Evolutionary conservation across 495 filamentous ascomycete species (phyloP).

Genomic region (Stereocaulon alpinum): DNA sequence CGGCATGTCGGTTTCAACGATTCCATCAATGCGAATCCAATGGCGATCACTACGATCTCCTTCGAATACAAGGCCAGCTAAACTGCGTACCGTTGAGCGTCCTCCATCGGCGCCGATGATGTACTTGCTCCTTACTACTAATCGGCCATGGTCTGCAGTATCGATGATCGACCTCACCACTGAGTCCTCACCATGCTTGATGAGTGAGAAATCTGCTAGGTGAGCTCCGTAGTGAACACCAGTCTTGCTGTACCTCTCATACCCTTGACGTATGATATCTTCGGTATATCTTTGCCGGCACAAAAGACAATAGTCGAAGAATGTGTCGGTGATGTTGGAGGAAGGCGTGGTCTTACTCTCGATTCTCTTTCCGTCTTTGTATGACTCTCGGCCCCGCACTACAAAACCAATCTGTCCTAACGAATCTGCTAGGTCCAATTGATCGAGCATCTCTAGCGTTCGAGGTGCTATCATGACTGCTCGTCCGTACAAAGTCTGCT

Average conservation of each 20-base stretch:
- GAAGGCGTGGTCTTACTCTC: slow-evolving; percentile 25
- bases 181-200: background rate
- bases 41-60: slow-evolving; percentile 35
- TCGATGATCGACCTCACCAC: background rate
- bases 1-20: slow-evolving; percentile 41
- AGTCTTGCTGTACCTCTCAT: slow-evolving; percentile 21
- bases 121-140: slow-evolving; percentile 29
- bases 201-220: slow-evolving; percentile 4
- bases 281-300: slow-evolving; percentile 35
- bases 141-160: background rate
- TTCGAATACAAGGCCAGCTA: slow-evolving; percentile 34
- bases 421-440: slow-evolving; percentile 35
- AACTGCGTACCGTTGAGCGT: slow-evolving; percentile 33
- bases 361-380: slow-evolving; percentile 34
- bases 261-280: slow-evolving; percentile 29
- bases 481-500: slow-evolving; percentile 17
- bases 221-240: slow-evolving; percentile 3
- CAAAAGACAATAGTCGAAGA: slow-evolving; percentile 35
- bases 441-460: slow-evolving; percentile 38
- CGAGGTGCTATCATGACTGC: slow-evolving; percentile 27
- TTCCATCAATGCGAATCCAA: slow-evolving; percentile 41
- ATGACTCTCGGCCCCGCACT: slow-evolving; percentile 36
- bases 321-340: slow-evolving; percentile 32
- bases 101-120: slow-evolving; percentile 41
- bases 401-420: slow-evolving; percentile 43